Base-by-base conservation (phyloP, 169 alveolate genomes). In the Plasmodium ovale region DNA sequence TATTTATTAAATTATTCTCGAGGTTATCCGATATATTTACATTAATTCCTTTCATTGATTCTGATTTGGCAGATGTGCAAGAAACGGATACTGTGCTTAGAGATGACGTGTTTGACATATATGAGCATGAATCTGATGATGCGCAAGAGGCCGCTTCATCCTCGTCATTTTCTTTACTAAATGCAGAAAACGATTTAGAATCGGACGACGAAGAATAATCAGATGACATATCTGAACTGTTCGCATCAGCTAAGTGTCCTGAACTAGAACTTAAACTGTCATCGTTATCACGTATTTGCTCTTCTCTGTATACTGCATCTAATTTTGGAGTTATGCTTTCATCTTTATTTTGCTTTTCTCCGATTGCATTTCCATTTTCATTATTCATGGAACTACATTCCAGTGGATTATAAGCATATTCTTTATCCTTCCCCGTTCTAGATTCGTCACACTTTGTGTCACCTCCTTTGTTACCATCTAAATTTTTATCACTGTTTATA, bases 41-140 rank as follows among this genome's bases (percentile, higher is more conserved):
- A 60, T 62, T 64, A 7, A 53, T 77, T 16, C 44, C 77, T 51
- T 77, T 77, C 1, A 23, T 27, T 9, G 37, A 16, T 42, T 62
- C 74, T 19, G 51, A 27, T n/a, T 60, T 29, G 21, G 31, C 44
- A 12, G 23, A 31, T 19, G 27, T 21, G 39, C 62, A 47, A 25
- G 62, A 42, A 10, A 53, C 14, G 6, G 88, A 77, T 23, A 77
- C n/a, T 19, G 77, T 62, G 37, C 88, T 77, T 62, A 60, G 19
- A 35, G 51, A 31, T 3, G 88, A 77, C 14, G 64, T 67, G 25
- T 54, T 62, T 2, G 88, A 77, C 29, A 54, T 16, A 25, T 70
- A 33, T 0, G 87, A 72, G 29, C 27, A 60, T n/a, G 62, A 70
- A 47, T 51, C 74, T 4, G 88, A 60, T 21, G 62, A 60, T 25